A percentile compares a stretch with the other conserved stretches of the same genome.
Evolutionary conservation across 2,329 filamentous ascomycete species (phyloP).

Genomic region (Ceratocystis ficicola): DNA sequence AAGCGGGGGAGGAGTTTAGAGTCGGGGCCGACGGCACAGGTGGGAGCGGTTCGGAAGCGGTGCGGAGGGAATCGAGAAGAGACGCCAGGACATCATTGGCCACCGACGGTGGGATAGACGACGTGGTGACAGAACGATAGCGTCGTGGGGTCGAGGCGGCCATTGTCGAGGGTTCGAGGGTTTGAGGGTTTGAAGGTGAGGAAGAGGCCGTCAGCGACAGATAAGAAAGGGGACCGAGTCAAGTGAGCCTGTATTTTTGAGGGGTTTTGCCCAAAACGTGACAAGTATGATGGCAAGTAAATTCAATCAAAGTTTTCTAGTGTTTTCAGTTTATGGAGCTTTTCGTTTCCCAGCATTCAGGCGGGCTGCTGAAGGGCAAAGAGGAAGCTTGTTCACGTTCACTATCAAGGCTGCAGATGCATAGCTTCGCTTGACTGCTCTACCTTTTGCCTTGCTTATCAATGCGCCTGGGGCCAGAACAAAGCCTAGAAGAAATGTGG

Average conservation of each 20-base stretch:
- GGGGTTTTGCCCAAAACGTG: too few relatives aligned
- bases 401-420: slow-evolving; percentile 4
- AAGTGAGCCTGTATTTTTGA: background rate
- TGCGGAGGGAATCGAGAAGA: slow-evolving; percentile 39
- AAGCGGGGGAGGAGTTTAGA: background rate
- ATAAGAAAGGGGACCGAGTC: background rate
- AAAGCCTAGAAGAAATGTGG: background rate
- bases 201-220: background rate
- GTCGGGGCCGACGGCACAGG: background rate
- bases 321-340: too few relatives aligned
- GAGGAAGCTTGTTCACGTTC: background rate
- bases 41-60: slow-evolving; percentile 29
- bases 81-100: slow-evolving; percentile 46
- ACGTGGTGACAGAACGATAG: slow-evolving; percentile 52
- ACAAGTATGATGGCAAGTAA: too few relatives aligned
- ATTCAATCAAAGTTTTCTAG: too few relatives aligned
- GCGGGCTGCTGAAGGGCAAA: background rate
- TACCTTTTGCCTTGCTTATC: slow-evolving; percentile 4
- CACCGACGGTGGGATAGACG: slow-evolving; percentile 46
- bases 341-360: background rate
- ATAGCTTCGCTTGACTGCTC: background rate
- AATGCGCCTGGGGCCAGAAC: background rate
- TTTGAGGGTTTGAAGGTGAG: background rate
- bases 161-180: background rate
- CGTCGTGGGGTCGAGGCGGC: slow-evolving; percentile 35